phyloP scores from a whole-genome alignment of 805 yeast species.

The Starmerella vaccinii region DNA sequence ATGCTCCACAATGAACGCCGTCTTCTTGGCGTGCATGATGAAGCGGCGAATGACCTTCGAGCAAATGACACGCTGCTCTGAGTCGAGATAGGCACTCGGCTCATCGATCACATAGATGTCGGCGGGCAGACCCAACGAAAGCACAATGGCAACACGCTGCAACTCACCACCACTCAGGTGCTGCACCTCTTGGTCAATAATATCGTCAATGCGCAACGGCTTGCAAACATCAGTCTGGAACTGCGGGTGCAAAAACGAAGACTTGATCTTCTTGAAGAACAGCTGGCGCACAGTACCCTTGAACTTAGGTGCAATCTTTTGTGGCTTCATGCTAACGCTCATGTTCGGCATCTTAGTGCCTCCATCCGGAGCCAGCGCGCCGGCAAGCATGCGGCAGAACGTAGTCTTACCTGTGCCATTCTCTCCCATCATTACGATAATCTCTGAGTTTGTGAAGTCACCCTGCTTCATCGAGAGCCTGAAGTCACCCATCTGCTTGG shows the following conservation, averaged over 20 bases:
- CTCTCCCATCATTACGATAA: slow-evolving; percentile 98
- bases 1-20: slow-evolving; percentile 99
- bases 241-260: slow-evolving; percentile 88
- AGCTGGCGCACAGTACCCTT: slow-evolving; percentile 97
- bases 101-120: slow-evolving; percentile 96
- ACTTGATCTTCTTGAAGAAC: slow-evolving; percentile 92
- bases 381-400: slow-evolving; percentile 89
- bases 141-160: slow-evolving; percentile 96
- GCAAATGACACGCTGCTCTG: slow-evolving; percentile 99
- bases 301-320: slow-evolving; percentile 97
- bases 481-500: slow-evolving; percentile 94
- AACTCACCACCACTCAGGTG: slow-evolving; percentile 98
- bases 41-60: slow-evolving; percentile 96
- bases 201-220: slow-evolving; percentile 86
- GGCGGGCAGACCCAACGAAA: slow-evolving; percentile 88
- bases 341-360: slow-evolving; percentile 72
- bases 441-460: slow-evolving; percentile 91
- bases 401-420: slow-evolving; percentile 99
- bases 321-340: slow-evolving; percentile 96
- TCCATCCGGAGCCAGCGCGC: slow-evolving; percentile 78
- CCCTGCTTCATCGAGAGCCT: slow-evolving; percentile 71
- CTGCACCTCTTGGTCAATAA: slow-evolving; percentile 96
- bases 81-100: slow-evolving; percentile 97
- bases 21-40: slow-evolving; percentile 90
- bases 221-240: slow-evolving; percentile 97